Base-by-base conservation (phyloP, 306 rosid genomes). In the Arachis hypogaea region DNA sequence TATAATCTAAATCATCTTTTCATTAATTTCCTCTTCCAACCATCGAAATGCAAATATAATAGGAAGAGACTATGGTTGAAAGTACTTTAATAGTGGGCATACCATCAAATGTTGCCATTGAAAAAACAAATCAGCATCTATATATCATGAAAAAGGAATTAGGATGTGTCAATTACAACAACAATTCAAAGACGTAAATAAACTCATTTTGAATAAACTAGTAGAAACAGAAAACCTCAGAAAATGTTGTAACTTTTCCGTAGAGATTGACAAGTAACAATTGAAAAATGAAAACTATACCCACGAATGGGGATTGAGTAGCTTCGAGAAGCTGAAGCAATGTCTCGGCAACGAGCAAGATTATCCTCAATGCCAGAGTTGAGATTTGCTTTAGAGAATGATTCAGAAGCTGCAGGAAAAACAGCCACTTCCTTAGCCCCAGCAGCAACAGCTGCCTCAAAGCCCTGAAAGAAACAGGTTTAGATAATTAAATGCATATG, bases 401-500 rank as follows among this genome's bases (percentile, higher is more conserved):
- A 91, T 67, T 93, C 97, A 7, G 98, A 93, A 65, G 98, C 98
- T 7, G 97, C 85, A 18, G 97, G 90, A 83, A 93, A 91, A 64
- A 93, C 86, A 60, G 97, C 97, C 41, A 93, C 97, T 82, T 91
- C 92, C 81, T 86, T 93, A 44, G 98, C 96, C 76, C 98, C 97
- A 75, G 98, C 89, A 71, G 88, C 84, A 67, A 91, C 81, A 69
- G 98, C 97, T 52, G 88, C 92, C 81, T 89, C 98, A 82, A 93
- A 91, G 66, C 97, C 98, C 98, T 93, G 78, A 9, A 74, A 78
- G 77, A 80, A 79, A 73, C 66, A 59, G 72, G 63, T 2, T 56
- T 50, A 63, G 40, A 61, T 67, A 56, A 73, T 72, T 74, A 59
- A 59, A 22, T 72, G 69, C 73, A 72, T 56, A 64, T 62, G 63